Evolutionary conservation across 768 basidiomycete species (phyloP).

Genomic region (Serendipita sp.): DNA sequence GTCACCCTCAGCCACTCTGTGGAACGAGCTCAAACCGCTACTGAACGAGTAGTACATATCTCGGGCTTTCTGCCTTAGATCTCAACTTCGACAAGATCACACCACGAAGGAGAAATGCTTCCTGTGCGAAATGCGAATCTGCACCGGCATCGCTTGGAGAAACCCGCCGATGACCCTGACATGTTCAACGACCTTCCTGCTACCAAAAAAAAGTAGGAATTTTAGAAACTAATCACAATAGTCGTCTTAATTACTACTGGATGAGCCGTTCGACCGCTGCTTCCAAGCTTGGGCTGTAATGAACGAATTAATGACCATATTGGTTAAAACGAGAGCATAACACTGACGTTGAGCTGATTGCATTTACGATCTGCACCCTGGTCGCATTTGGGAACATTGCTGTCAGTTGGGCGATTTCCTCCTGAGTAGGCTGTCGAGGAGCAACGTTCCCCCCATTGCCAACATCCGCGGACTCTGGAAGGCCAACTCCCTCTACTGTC

Average conservation of each 20-base stretch:
- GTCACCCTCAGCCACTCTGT: neutral
- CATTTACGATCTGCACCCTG: conserved; percentile 54
- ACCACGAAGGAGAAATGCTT: too few species aligned
- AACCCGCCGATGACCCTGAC: too few species aligned
- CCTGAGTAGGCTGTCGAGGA: conserved; percentile 54
- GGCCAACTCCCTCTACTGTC: conserved; percentile 16
- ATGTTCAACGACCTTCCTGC: too few species aligned
- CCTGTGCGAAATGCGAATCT: too few species aligned
- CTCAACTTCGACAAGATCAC: too few species aligned
- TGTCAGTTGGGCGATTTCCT: conserved; percentile 57
- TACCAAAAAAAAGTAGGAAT: too few species aligned
- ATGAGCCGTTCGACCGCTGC: conserved; percentile 60
- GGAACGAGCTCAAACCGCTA: too few species aligned
- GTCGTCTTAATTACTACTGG: neutral
- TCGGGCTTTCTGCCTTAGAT: too few species aligned
- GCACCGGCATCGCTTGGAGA: too few species aligned
- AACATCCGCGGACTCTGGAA: conserved; percentile 16
- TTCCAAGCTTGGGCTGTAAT: conserved; percentile 55
- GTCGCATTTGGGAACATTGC: conserved; percentile 74
- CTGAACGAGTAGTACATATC: too few species aligned
- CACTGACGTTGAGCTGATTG: conserved; percentile 63
- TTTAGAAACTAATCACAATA: too few species aligned
- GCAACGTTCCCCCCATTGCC: conserved; percentile 54
- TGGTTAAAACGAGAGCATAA: conserved; percentile 13
- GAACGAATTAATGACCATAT: conserved; percentile 6